Evolutionary conservation across 1,139 yeast species (phyloP).

Genomic region (Yamadazyma kanchanaburiensis): DNA sequence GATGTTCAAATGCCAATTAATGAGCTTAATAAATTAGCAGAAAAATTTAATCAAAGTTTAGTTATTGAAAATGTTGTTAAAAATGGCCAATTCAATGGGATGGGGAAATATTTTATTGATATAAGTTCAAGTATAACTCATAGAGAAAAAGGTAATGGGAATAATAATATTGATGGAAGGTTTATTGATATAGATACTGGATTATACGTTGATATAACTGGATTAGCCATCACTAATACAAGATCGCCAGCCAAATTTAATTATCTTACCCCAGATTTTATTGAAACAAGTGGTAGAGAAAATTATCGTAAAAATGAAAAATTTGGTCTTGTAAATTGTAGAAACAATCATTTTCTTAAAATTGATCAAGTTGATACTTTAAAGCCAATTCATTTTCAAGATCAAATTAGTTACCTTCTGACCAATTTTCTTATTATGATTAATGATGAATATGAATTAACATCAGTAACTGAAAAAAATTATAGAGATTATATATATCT

Average conservation of each 20-base stretch:
- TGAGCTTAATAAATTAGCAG: slow-evolving; percentile 27
- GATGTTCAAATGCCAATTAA: slow-evolving; percentile 37
- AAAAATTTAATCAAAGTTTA: slow-evolving; percentile 34
- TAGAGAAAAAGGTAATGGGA: slow-evolving; percentile 28
- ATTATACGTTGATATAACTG: slow-evolving; percentile 37
- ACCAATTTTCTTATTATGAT: slow-evolving; percentile 24
- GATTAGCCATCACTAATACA: slow-evolving; percentile 25
- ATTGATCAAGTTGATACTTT: slow-evolving; percentile 32
- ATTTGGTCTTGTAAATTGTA: slow-evolving; percentile 39
- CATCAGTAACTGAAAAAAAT: slow-evolving; percentile 22
- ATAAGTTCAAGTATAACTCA: slow-evolving; percentile 29
- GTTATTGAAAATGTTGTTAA: slow-evolving; percentile 24
- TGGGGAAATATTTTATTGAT: slow-evolving; percentile 33
- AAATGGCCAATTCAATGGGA: slow-evolving; percentile 21
- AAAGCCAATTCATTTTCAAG: slow-evolving; percentile 27
- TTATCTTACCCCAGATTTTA: slow-evolving; percentile 13
- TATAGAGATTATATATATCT: slow-evolving; percentile 26
- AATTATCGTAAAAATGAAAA: slow-evolving; percentile 17
- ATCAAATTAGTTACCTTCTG: slow-evolving; percentile 33
- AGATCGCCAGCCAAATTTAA: slow-evolving; percentile 31
- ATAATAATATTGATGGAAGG: slow-evolving; percentile 36
- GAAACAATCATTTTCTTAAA: slow-evolving; percentile 39
- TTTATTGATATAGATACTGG: slow-evolving; percentile 39
- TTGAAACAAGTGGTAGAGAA: slow-evolving; percentile 7
- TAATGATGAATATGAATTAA: slow-evolving; percentile 26